Base-by-base conservation (phyloP, 495 filamentous ascomycete species). In the Pyrenula massariospora region DNA sequence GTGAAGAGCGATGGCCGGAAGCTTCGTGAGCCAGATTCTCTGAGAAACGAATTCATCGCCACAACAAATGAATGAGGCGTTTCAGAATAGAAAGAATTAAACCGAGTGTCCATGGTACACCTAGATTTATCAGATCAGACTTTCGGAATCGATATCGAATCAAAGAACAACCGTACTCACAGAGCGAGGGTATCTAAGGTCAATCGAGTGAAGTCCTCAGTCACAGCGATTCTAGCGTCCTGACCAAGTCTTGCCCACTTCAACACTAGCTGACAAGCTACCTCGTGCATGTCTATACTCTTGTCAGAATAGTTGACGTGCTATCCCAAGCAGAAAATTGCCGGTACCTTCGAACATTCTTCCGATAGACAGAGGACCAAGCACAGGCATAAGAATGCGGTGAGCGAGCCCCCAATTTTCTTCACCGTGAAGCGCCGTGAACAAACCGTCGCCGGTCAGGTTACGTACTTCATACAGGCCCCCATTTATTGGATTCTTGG, bases 191-290 rank as follows among this genome's bases (percentile, higher is more conserved):
- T 85, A 59, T 91, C 86, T 12, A 91, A 74, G 2, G 85, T 84
- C 48, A 91, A 66, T 11, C 85, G 79, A 2, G 87, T 90, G 57
- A 91, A 88, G 65, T 89, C 84, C 15, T 84, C 84, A 0, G 80
- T 75, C 0, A 80, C 79, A 24, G 68, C 66, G 59, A 90, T 87
- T 19, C 74, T 68, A 19, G 73, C 59, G 2, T 70, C 61, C 0
- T 79, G 66, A 0, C 86, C 87, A 57, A 79, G 75, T 25, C 86
- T 79, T n/a, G 83, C 85, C 84, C 85, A 91, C 67, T 89, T 89
- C 59, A 88, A 73, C 11, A 79, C 75, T 15, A 91, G 70, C 58
- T 92, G 82, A 1, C 68, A 66, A 2, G 31, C 31, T 50, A 85
- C 74, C 60, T 85, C 84, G 54, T 79, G 77, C 84, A 87, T 90